phyloP scores from a whole-genome alignment of 495 filamentous ascomycete genomes.

The Penicillium bialowiezense region DNA sequence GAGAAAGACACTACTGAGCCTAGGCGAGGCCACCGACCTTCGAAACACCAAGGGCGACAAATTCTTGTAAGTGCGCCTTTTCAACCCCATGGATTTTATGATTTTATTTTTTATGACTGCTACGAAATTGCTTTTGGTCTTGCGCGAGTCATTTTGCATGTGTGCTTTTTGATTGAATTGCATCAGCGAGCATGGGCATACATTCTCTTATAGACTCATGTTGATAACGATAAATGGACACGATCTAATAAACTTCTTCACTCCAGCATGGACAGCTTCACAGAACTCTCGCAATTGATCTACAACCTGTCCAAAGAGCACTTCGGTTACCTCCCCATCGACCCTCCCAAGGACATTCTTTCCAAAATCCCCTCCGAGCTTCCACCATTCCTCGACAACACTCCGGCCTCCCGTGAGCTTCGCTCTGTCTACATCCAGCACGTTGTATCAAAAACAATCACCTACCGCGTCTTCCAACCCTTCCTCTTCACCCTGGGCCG shows the following conservation, averaged over 20 bases:
- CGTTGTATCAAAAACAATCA: conserved; percentile 56
- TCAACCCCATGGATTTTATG: conserved; percentile 17
- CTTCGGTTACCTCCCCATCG: conserved; percentile 56
- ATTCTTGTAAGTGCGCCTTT: conserved; percentile 59
- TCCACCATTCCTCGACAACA: conserved; percentile 55
- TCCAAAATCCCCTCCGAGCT: conserved; percentile 53
- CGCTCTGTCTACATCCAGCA: conserved; percentile 62
- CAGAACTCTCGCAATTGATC: conserved; percentile 55
- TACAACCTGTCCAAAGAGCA: conserved; percentile 55
- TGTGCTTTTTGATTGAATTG: conserved; percentile 5
- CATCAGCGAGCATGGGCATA: conserved; percentile 10
- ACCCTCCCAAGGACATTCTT: conserved; percentile 50
- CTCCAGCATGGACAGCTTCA: conserved; percentile 57
- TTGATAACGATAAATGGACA: conserved; percentile 39
- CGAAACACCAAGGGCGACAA: conserved; percentile 56
- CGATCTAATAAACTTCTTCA: conserved; percentile 41
- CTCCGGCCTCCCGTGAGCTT: conserved; percentile 49
- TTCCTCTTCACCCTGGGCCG: conserved; percentile 64
- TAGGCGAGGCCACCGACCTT: conserved; percentile 59
- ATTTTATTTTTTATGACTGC: conserved; percentile 10
- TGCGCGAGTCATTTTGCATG: conserved; percentile 17
- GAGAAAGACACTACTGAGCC: conserved; percentile 54
- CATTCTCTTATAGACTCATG: conserved; percentile 35
- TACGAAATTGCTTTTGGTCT: conserved; percentile 10
- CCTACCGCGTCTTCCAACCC: conserved; percentile 61